Evolutionary conservation across 805 yeast genomes (phyloP).

Genomic region (Candida michaelii): DNA sequence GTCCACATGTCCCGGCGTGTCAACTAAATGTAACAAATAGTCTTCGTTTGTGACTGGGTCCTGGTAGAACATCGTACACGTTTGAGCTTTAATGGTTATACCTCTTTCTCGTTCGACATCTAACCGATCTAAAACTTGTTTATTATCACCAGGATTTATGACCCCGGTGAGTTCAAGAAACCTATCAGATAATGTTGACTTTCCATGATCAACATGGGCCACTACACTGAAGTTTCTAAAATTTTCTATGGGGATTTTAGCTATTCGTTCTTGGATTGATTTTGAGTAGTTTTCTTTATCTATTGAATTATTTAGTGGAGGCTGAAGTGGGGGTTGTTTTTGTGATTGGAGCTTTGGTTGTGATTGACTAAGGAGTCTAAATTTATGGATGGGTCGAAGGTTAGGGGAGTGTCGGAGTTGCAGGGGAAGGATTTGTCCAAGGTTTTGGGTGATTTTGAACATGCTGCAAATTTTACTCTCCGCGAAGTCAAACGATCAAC

Average conservation of each 20-base stretch:
- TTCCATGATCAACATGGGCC: constrained; percentile 93
- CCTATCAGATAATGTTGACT: constrained; percentile 87
- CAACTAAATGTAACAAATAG: constrained; percentile 85
- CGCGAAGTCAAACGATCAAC: no score
- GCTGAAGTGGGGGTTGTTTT: no score
- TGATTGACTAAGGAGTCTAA: no score
- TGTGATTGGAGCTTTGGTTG: no score
- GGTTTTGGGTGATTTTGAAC: no score
- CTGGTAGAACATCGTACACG: constrained; percentile 87
- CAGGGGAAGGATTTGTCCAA: no score
- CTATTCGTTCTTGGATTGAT: constrained; percentile 55
- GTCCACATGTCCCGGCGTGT: constrained; percentile 98
- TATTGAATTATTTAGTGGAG: constrained; percentile 7
- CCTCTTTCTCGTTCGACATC: constrained; percentile 97
- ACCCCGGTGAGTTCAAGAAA: constrained; percentile 87
- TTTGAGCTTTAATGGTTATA: constrained; percentile 95
- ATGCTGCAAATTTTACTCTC: background rate
- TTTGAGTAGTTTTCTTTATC: constrained; percentile 35
- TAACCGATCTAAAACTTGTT: constrained; percentile 84
- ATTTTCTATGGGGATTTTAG: constrained; percentile 76
- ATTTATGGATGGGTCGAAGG: no score
- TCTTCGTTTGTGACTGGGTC: constrained; percentile 60
- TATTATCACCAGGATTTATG: constrained; percentile 69
- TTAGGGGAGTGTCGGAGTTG: no score
- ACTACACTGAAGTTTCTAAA: constrained; percentile 91